Evolutionary conservation across 768 basidiomycete species (phyloP).

Genomic region (Hypholoma fasciculare): DNA sequence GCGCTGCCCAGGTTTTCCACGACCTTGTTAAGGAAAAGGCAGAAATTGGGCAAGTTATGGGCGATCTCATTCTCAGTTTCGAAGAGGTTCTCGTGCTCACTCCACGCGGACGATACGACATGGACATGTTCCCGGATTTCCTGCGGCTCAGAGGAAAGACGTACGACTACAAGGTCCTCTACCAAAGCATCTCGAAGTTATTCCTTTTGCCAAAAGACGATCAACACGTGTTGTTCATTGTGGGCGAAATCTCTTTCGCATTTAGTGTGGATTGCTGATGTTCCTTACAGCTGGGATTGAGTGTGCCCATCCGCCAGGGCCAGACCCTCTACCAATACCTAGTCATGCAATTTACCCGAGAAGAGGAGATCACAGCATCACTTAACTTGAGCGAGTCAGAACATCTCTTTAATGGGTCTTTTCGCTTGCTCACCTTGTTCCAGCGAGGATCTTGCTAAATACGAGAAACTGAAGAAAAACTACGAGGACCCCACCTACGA

Average conservation of each 20-base stretch:
- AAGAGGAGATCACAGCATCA: constrained; percentile 96
- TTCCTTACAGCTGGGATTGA: constrained; percentile 72
- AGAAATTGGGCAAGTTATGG: constrained; percentile 87
- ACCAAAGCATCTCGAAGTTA: constrained; percentile 80
- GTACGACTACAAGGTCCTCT: constrained; percentile 97
- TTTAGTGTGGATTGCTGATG: background rate
- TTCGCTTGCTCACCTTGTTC: background rate
- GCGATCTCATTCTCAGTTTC: constrained; percentile 91
- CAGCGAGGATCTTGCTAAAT: constrained; percentile 75
- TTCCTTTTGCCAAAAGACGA: constrained; percentile 98
- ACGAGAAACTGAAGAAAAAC: constrained; percentile 86
- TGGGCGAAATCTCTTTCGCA: constrained; percentile 37
- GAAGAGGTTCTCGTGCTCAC: constrained; percentile 94
- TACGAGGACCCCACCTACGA: constrained; percentile 96
- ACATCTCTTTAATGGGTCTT: background rate
- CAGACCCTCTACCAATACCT: constrained; percentile 98
- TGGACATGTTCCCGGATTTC: constrained; percentile 97
- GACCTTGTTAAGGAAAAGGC: constrained; percentile 96
- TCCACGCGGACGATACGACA: constrained; percentile 94
- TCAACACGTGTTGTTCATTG: constrained; percentile 92
- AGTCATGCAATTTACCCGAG: constrained; percentile 97
- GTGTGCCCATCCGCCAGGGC: constrained; percentile 93
- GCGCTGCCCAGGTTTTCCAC: constrained; percentile 95
- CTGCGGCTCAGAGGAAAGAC: constrained; percentile 96
- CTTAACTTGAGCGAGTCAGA: constrained; percentile 90